A percentile compares a stretch with the other conserved stretches of the same genome.
Evolutionary conservation across 2,329 filamentous ascomycete species (phyloP).

Genomic region (Xylaria sp.): DNA sequence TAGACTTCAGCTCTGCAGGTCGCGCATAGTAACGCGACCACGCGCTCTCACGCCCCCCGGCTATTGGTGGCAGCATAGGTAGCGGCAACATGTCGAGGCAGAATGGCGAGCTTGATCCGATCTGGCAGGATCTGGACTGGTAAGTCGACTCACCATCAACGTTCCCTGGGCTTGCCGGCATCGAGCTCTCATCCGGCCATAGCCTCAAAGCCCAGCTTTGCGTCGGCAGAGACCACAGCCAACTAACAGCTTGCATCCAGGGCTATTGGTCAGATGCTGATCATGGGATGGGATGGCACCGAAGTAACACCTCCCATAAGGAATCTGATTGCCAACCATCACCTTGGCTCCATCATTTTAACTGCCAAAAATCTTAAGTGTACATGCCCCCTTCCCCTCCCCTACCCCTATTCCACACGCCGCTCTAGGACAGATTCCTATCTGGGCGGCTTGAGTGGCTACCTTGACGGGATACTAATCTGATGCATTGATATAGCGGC

Average conservation of each 20-base stretch:
- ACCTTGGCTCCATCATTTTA: constrained; percentile 81
- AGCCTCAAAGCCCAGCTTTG: constrained; percentile 6
- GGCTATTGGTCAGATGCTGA: constrained; percentile 70
- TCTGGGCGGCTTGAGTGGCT: constrained; percentile 12
- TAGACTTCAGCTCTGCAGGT: constrained; percentile 10
- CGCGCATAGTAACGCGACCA: constrained; percentile 17
- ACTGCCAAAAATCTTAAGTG: constrained; percentile 84
- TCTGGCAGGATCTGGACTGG: constrained; percentile 75
- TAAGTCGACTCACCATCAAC: constrained; percentile 39
- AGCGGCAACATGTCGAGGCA: constrained; percentile 34
- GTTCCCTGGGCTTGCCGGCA: neutral
- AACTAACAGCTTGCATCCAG: constrained; percentile 39
- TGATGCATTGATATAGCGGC: constrained; percentile 57
- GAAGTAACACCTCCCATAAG: constrained; percentile 78
- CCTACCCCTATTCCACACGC: constrained; percentile 8
- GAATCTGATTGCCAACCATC: constrained; percentile 73
- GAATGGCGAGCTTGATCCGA: constrained; percentile 51
- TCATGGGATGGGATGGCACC: constrained; percentile 83
- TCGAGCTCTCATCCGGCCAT: neutral
- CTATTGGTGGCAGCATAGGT: constrained; percentile 15
- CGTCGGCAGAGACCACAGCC: constrained; percentile 14
- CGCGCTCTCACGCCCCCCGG: constrained; percentile 23
- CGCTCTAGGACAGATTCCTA: constrained; percentile 6
- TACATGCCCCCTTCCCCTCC: constrained; percentile 33
- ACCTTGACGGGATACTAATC: constrained; percentile 31